phyloP scores from a whole-genome alignment of 768 basidiomycete species.

The Auricularia cornea region DNA sequence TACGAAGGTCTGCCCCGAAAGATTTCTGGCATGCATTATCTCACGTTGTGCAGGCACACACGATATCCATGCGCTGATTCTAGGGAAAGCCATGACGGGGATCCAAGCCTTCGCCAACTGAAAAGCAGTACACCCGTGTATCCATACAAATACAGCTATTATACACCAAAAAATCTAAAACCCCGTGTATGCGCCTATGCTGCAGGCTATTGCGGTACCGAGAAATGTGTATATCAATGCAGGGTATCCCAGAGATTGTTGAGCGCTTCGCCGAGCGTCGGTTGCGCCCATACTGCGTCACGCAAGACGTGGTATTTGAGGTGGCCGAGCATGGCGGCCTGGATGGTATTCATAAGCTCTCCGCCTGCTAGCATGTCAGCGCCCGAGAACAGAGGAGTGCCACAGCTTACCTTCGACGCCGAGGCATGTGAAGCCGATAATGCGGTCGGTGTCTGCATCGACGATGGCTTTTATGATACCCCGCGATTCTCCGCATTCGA shows the following conservation, averaged over 20 bases:
- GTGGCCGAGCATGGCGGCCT: conserved; percentile 9
- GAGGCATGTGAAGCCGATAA: conserved; percentile 7
- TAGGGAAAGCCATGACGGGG: conserved; percentile 90
- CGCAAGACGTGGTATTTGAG: conserved; percentile 3
- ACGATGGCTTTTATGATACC: conserved; percentile 9
- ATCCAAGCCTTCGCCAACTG: conserved; percentile 75
- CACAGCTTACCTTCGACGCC: conserved; percentile 5
- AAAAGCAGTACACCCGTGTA: too few relatives aligned
- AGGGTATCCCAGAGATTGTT: conserved; percentile 9
- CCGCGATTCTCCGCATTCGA: conserved; percentile 7
- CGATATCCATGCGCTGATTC: conserved; percentile 86
- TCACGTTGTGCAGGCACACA: conserved; percentile 42
- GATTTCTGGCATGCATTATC: neutral
- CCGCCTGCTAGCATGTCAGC: neutral
- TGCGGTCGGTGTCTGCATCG: conserved; percentile 3
- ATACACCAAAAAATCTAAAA: too few relatives aligned
- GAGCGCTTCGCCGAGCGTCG: conserved; percentile 8
- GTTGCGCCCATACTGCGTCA: conserved; percentile 10
- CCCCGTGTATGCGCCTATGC: neutral
- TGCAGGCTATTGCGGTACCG: too few relatives aligned
- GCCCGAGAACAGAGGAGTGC: neutral
- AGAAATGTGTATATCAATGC: too few relatives aligned
- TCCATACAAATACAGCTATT: neutral
- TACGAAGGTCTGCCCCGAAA: conserved; percentile 60
- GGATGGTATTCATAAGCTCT: conserved; percentile 10